Conservation (phyloP, 2,329 filamentous ascomycete genomes). For the Onygenales sp. region DNA sequence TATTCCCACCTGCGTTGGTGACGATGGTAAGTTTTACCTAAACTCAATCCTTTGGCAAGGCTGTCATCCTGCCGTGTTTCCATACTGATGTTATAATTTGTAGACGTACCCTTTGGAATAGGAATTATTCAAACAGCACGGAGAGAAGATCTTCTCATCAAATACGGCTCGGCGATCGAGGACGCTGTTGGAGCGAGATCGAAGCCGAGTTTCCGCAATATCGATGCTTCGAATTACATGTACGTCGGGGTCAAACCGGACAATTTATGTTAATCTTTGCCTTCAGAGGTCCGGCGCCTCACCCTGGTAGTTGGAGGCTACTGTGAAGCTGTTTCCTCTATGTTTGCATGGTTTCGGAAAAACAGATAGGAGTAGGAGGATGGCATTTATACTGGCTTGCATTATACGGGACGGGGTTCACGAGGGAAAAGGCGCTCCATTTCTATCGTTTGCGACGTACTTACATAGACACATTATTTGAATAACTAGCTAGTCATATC, state of each 20-base stretch:
- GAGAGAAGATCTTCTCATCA: conserved; percentile 49
- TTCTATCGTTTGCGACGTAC: no score
- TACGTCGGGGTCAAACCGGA: conserved; percentile 5
- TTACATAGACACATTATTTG: no score
- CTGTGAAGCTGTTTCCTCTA: no score
- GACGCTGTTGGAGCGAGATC: conserved; percentile 30
- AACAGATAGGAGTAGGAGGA: no score
- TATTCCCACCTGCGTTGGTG: conserved; percentile 50
- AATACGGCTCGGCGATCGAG: conserved; percentile 55
- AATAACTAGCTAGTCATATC: no score
- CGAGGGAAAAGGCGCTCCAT: no score
- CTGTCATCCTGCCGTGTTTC: neutral
- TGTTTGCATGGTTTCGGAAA: no score
- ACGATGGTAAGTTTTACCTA: conserved; percentile 17
- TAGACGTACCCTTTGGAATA: conserved; percentile 53
- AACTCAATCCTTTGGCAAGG: neutral
- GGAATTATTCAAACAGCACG: conserved; percentile 54
- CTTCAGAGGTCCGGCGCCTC: no score
- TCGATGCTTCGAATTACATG: conserved; percentile 7
- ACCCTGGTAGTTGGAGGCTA: no score
- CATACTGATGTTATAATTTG: neutral
- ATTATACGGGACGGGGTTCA: no score
- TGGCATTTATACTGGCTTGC: no score
- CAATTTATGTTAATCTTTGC: neutral
- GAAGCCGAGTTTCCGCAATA: conserved; percentile 5